Percentiles rank a stretch among this genome's conserved stretches.
Evolutionary conservation across 2,329 filamentous ascomycete species (phyloP).

Genomic region (Trichoderma asperellum): DNA sequence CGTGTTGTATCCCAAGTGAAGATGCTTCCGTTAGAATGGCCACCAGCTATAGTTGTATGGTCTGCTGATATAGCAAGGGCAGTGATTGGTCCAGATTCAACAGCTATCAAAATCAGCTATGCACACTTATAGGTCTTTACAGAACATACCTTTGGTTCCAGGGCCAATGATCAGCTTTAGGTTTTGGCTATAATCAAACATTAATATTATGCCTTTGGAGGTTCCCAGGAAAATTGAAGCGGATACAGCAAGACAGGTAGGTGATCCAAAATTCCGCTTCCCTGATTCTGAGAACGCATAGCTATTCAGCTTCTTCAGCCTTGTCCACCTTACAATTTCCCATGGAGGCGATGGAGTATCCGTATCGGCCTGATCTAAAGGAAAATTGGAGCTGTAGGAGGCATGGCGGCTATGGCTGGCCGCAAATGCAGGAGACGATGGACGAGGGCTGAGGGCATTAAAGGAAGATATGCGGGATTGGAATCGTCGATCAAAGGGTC

Average conservation of each 20-base stretch:
- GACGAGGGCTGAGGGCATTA: slow-evolving; percentile 62
- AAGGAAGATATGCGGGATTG: slow-evolving; percentile 77
- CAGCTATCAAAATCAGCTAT: slow-evolving; percentile 59
- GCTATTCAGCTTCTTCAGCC: slow-evolving; percentile 82
- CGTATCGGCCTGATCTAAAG: slow-evolving; percentile 64
- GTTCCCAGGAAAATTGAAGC: slow-evolving; percentile 89
- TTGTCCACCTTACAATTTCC: slow-evolving; percentile 97
- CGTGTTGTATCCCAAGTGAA: slow-evolving; percentile 95
- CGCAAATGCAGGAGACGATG: slow-evolving; percentile 77
- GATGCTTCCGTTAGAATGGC: slow-evolving; percentile 86
- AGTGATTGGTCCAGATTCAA: slow-evolving; percentile 87
- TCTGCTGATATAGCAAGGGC: slow-evolving; percentile 90
- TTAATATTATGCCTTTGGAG: slow-evolving; percentile 88
- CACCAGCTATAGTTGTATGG: slow-evolving; percentile 86
- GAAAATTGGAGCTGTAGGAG: slow-evolving; percentile 73
- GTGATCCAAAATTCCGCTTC: slow-evolving; percentile 87
- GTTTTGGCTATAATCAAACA: slow-evolving; percentile 97
- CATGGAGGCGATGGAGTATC: slow-evolving; percentile 81
- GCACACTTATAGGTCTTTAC: background rate
- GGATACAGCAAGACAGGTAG: slow-evolving; percentile 87
- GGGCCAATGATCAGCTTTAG: slow-evolving; percentile 92
- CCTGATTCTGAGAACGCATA: slow-evolving; percentile 93
- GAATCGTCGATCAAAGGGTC: slow-evolving; percentile 93
- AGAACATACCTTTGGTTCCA: slow-evolving; percentile 75
- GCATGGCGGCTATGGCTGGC: slow-evolving; percentile 78